Base-by-base conservation (phyloP, 2,329 filamentous ascomycete species). In the Aureobasidium sp. region DNA sequence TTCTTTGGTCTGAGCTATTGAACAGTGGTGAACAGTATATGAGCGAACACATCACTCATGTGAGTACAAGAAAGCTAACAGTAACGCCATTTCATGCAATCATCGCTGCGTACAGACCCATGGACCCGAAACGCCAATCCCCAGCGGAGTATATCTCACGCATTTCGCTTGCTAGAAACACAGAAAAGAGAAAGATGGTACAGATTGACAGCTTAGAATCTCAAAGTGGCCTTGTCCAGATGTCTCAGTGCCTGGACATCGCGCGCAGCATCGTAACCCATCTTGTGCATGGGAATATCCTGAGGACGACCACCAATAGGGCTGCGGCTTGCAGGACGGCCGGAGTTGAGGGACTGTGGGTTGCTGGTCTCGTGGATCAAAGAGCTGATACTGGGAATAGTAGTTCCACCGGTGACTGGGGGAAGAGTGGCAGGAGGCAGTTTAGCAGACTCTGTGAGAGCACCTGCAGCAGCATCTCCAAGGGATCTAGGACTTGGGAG, bases 321-420 rank as follows among this genome's bases (percentile, higher is more conserved):
- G 55, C 68, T 73, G 32, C 67, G 66, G 62, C 71, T 73, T 61
- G 66, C 25, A 63, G 67, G 45, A 66, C 67, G 54, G 8, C 29
- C 59, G 10, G 58, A 1, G 29, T 55, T 55, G 34, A 42, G 57
- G 1, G 59, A 29, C n/a, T 25, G 21, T 9, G 39, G 39, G 14
- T 50, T 50, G 61, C 65, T 14, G 50, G 63, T 62, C 47, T 57
- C 57, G 32, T 64, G 48, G 59, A 78, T 74, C 63, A 78, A 72
- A 11, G 79, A 71, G 16, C 73, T 78, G 61, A 84, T 83, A 65
- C 79, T 81, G 8, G 84, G 84, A 32, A 85, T 82, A 21, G 71
- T 74, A 34, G 71, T 70, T n/a, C 67, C 69, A 29, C 70, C 70
- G 36, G 64, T 70, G 41, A 39, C 62, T 36, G 58, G 57, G 11